These are phyloP conservation scores for Botrytis galanthina DNA, from an alignment of 2,329 filamentous ascomycete species.

Conservation along the genomic window DNA sequence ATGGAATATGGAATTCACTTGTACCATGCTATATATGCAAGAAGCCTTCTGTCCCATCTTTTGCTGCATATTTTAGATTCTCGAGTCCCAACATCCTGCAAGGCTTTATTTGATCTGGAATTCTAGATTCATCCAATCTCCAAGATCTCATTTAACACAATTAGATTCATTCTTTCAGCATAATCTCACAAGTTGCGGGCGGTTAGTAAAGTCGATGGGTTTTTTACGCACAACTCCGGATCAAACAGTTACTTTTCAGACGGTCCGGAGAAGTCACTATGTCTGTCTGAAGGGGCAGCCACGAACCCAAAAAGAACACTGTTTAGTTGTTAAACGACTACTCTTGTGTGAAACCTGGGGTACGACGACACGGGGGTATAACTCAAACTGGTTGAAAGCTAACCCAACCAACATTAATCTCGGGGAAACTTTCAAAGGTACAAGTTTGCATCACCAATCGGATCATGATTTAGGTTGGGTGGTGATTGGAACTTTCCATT, in stretches of 20 bases:
- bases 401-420: conserved; percentile 10
- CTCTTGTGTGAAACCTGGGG: not conserved
- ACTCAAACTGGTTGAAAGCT: not conserved
- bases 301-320: not conserved
- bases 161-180: not conserved
- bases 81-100: conserved; percentile 8
- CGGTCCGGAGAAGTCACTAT: not conserved
- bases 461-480: not conserved
- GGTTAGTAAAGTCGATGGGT: not conserved
- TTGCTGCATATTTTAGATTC: conserved; percentile 1
- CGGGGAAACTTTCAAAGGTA: not conserved
- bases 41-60: not conserved
- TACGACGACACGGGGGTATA: conserved; percentile 4
- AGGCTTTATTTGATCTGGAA: not conserved
- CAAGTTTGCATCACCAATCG: conserved; percentile 6
- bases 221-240: not conserved
- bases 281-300: not conserved
- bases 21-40: not conserved
- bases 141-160: not conserved
- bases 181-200: not conserved
- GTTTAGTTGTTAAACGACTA: not conserved
- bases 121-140: not conserved
- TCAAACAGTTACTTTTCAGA: conserved; percentile 1
- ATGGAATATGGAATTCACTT: not conserved
- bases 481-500: not conserved